A percentile compares a stretch with the other conserved stretches of the same genome.
Conservation (phyloP, 768 basidiomycete genomes). For the Suillus subaureus region DNA sequence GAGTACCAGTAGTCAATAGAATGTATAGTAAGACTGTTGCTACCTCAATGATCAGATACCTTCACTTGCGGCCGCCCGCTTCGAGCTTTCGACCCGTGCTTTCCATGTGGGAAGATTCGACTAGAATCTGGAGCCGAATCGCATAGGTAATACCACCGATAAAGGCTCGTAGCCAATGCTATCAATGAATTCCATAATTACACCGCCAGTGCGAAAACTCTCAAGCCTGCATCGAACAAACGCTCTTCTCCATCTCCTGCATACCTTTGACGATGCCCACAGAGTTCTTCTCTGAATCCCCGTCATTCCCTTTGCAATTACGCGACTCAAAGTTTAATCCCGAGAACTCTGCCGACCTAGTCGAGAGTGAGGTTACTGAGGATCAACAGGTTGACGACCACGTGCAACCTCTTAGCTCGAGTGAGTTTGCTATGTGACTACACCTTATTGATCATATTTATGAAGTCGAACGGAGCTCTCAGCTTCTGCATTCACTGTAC, state of each 20-base stretch:
- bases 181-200: background rate
- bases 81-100: background rate
- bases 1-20: no score
- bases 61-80: no score
- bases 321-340: conserved; percentile 11
- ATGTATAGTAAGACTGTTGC: no score
- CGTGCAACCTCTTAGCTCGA: conserved; percentile 19
- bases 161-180: background rate
- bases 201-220: conserved; percentile 14
- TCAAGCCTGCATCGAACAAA: conserved; percentile 14
- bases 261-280: conserved; percentile 21
- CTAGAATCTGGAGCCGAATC: background rate
- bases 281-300: conserved; percentile 15
- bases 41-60: no score
- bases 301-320: conserved; percentile 20
- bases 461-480: background rate
- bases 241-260: conserved; percentile 11
- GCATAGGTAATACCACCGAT: background rate
- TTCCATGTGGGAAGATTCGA: background rate
- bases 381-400: conserved; percentile 27
- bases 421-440: conserved; percentile 18
- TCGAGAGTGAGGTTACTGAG: conserved; percentile 17
- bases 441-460: background rate
- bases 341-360: conserved; percentile 15
- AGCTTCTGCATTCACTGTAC: conserved; percentile 12